Percentiles rank a stretch among this genome's conserved stretches.
Conservation (phyloP, 2,329 filamentous ascomycete species). For the Blastomyces emzantsi region DNA sequence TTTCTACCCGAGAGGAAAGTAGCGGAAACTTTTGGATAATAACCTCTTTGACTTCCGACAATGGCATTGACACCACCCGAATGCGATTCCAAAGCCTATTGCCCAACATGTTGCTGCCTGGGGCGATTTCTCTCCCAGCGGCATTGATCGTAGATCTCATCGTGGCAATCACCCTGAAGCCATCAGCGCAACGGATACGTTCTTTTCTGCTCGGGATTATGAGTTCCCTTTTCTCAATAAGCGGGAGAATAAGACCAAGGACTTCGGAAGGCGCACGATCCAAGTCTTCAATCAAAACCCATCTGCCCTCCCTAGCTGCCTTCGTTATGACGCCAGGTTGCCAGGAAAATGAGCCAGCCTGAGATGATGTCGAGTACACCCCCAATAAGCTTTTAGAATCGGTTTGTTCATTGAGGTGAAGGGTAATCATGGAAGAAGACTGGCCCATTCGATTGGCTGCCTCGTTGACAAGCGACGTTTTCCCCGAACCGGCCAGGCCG, state of each 20-base stretch:
- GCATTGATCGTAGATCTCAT: conserved; percentile 62
- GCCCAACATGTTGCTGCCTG: conserved; percentile 63
- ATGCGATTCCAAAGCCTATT: conserved; percentile 77
- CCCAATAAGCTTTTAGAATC: conserved; percentile 95
- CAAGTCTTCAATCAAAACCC: conserved; percentile 95
- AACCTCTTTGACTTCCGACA: conserved; percentile 65
- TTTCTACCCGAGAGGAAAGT: conserved; percentile 47
- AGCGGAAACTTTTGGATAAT: conserved; percentile 61
- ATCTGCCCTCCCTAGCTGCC: conserved; percentile 85
- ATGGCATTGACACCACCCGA: conserved; percentile 55
- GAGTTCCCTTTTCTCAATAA: conserved; percentile 87
- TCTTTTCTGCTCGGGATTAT: conserved; percentile 84
- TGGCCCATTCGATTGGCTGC: conserved; percentile 72
- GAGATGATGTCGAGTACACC: conserved; percentile 81
- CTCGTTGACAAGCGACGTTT: conserved; percentile 78
- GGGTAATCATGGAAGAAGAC: conserved; percentile 73
- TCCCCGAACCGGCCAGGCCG: conserved; percentile 78
- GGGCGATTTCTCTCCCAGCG: conserved; percentile 61
- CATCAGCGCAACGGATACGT: conserved; percentile 68
- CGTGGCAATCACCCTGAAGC: conserved; percentile 87
- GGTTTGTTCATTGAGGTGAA: conserved; percentile 96
- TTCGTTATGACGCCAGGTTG: conserved; percentile 86
- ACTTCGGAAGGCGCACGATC: conserved; percentile 93
- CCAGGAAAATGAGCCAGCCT: conserved; percentile 87
- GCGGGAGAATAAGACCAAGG: conserved; percentile 80